Evolutionary conservation across 1,284 basidiomycete genomes (phyloP), one percentile per base, ranked within the genome.

Genomic region (Farysia itapuensis): DNA sequence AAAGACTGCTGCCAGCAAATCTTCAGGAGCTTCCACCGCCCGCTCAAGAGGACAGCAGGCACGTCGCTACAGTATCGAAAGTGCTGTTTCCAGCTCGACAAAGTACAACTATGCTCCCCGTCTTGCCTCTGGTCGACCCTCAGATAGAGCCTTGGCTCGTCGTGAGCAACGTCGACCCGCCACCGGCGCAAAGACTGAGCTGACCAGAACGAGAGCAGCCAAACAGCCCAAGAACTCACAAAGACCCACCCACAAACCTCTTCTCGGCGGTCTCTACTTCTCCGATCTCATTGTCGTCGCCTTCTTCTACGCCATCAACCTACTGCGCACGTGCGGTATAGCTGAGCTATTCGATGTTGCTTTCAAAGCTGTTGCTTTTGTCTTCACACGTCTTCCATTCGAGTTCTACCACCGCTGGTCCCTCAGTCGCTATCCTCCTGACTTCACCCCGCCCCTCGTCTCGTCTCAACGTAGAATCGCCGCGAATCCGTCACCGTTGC

Each of bases 201-300:
- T 33, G 19, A 21, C 20, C 21, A 28, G 26, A n/a, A 19, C 23
- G 9, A 38, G 26, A 19, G 15, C 7, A 5, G 8, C 30, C 16
- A 21, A 35, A 6, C 20, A 22, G 20, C 18, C 34, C 18, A 6
- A 22, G 8, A 11, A 9, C 5, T 21, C 46, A 4, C 50, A 60
- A 29, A n/a, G n/a, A n/a, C n/a, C n/a, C n/a, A n/a, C n/a, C n/a
- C n/a, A n/a, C n/a, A 43, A 46, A 16, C 45, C 73, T 5, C 26
- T 74, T 16, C 36, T 75, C 5, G 73, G 73, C 29, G 72, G 72
- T 13, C 48, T 75, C 30, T 73, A 67, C 49, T 64, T 70, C 32
- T 64, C 70, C 18, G 73, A 75, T 31, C 43, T 74, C 35, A 37
- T 75, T 39, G 69, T 75, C 29, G 59, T 72, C 11, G 53, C 53